Base-by-base conservation (phyloP, 1,139 yeast species). In the Meyerozyma smithsonii region DNA sequence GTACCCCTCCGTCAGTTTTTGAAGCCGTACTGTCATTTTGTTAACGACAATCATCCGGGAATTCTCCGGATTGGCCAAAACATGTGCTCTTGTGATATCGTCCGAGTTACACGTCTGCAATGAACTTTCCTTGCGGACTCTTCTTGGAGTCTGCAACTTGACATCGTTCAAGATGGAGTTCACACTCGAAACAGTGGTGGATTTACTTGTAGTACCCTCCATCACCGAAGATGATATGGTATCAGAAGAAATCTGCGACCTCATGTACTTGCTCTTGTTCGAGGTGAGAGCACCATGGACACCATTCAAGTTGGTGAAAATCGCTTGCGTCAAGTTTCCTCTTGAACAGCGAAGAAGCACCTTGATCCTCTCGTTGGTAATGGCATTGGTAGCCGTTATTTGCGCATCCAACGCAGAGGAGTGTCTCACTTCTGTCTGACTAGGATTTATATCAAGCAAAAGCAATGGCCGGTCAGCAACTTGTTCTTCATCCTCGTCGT, bases 371-470 rank as follows among this genome's bases (percentile, higher is more conserved):
- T 66, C 64, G 3, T 46, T 40, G 3, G 63, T 62, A 17, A 69
- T 55, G 14, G 70, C 49, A 46, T 69, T 66, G 3, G 42, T 42
- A 4, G 72, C 50, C 34, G 53, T 55, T 23, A 69, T 52, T 47
- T 69, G 74, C 32, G 68, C 51, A 46, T 71, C 77, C 37, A 70
- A 56, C 4, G 75, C 73, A 2, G 70, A 58, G 3, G 72, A 64
- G 41, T 59, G 62, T 36, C 70, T 57, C 1, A 61, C 47, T 8
- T 58, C 56, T 11, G 68, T 57, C 5, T 36, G 37, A 3, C 45
- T 46, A 6, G 47, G 49, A 40, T 51, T 54, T 34, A 70, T 44
- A 28, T 66, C 61, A 41, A 70, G 49, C 28, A 71, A 51, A 39
- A 70, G 51, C 4, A 71, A 52, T 5, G 76, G 74, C 37, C 50